Evolutionary conservation across 1,139 yeast genomes (phyloP), one percentile per base, ranked within the genome.

Genomic region (Debaryomyces subglobosus): DNA sequence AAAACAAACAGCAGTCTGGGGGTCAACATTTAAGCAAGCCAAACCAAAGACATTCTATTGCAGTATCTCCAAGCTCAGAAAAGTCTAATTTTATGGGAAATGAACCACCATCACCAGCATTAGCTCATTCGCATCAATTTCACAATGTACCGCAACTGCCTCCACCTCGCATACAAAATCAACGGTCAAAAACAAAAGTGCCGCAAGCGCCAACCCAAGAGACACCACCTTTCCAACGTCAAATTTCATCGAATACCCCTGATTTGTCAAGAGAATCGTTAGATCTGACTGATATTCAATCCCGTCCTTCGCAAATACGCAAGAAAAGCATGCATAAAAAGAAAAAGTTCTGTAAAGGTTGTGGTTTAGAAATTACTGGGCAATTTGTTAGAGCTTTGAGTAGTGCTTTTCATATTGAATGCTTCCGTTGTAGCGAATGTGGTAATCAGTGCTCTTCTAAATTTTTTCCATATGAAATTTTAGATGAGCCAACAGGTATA

Each of bases 401-500:
- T 42, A 78, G 79, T 46, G 85, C 90, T 4, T 92, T 81, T 63
- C 99, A 92, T 65, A 88, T 91, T 30, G 86, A 87, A 39, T 92
- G 99, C 67, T 91, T 92, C 64, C 78, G 83, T 6, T 92, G 99
- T 65, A 74, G 82, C 53, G 96, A 88, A 60, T 92, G 98, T 70
- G 85, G 85, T 3, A 75, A 76, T 23, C 86, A 82, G 51, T 89
- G 97, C 58, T 84, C 89, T 1, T 72, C 86, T 21, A 86, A 85
- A 59, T 86, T 86, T 61, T 86, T 86, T 67, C 88, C 91, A 0
- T 78, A 65, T 52, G 83, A 78, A 49, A 57, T 71, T 2, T 66
- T 67, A 15, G 72, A 70, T 43, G 68, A 69, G 2, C 66, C 67
- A 13, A 70, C 71, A 10, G 69, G 68, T 2, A 53, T 56, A 3